Evolutionary conservation across 2,329 filamentous ascomycete species (phyloP).

Genomic region (Graphium sp.): DNA sequence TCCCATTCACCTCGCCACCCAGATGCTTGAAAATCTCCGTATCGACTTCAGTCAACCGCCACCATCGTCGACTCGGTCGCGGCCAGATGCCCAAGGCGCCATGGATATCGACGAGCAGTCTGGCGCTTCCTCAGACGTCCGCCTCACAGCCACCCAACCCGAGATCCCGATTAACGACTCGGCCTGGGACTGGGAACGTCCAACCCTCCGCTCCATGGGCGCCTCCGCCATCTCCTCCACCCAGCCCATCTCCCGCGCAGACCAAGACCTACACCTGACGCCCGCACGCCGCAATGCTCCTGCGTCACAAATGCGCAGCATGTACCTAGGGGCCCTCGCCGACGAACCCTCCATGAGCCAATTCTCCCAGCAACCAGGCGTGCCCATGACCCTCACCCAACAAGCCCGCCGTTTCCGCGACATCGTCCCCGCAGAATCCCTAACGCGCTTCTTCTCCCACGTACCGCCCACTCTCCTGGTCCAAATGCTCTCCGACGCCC

Average conservation of each 20-base stretch:
- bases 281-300: conserved; percentile 17
- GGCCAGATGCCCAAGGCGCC: conserved; percentile 14
- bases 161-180: conserved; percentile 59
- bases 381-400: conserved; percentile 76
- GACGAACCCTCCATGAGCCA: conserved; percentile 80
- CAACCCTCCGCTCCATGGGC: conserved; percentile 36
- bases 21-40: conserved; percentile 80
- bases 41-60: conserved; percentile 71
- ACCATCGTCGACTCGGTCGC: conserved; percentile 19
- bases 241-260: conserved; percentile 22
- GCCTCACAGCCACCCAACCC: conserved; percentile 70
- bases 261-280: conserved; percentile 11
- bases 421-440: conserved; percentile 71
- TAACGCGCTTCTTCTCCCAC: conserved; percentile 85
- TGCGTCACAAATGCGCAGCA: conserved; percentile 15
- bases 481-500: conserved; percentile 61
- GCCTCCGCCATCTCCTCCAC: conserved; percentile 26
- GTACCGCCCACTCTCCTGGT: conserved; percentile 61
- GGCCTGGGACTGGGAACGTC: conserved; percentile 78
- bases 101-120: conserved; percentile 51
- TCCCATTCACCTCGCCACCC: conserved; percentile 72
- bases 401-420: conserved; percentile 77
- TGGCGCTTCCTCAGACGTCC: conserved; percentile 16
- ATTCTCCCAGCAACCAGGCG: conserved; percentile 63
- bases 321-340: conserved; percentile 47